Percentiles rank a stretch among this genome's conserved stretches.
Conservation (phyloP, 2,329 filamentous ascomycete genomes). For the Davidsoniella neocaledoniae region DNA sequence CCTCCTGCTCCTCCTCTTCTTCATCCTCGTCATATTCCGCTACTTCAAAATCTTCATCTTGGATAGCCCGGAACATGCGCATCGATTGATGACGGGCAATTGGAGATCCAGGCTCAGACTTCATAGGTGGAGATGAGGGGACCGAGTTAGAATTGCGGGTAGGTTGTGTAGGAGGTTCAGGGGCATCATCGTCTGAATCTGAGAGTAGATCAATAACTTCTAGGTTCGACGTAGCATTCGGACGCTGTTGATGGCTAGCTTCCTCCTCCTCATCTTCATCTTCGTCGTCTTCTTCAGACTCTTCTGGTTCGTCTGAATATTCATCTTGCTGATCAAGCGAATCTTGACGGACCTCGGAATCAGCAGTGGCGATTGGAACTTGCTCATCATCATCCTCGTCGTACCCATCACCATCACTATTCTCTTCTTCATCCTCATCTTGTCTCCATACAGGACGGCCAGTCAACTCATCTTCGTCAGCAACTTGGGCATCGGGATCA, state of each 20-base stretch:
- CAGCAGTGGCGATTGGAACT: neutral
- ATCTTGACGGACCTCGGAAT: neutral
- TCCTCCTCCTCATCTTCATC: conserved; percentile 13
- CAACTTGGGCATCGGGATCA: conserved; percentile 4
- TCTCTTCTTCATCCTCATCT: conserved; percentile 5
- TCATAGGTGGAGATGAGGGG: neutral
- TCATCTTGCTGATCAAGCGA: neutral
- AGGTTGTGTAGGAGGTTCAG: neutral
- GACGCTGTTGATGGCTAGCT: neutral
- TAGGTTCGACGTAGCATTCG: conserved; percentile 18
- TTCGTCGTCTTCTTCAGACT: conserved; percentile 6
- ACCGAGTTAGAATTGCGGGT: neutral
- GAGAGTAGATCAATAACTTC: conserved; percentile 32
- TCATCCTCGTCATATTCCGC: conserved; percentile 1
- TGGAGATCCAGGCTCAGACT: neutral
- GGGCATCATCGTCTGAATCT: conserved; percentile 25
- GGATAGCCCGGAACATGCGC: neutral
- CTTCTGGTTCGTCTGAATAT: conserved; percentile 5
- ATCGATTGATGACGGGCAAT: neutral
- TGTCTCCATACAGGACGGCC: conserved; percentile 2
- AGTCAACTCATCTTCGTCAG: conserved; percentile 8
- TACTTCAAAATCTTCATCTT: conserved; percentile 3
- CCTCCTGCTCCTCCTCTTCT: conserved; percentile 5
- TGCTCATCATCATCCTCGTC: conserved; percentile 5
- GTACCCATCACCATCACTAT: neutral